These are phyloP conservation scores for Rhamnella rubrinervis DNA, from an alignment of 331 rosid species.

Conservation along the genomic window DNA sequence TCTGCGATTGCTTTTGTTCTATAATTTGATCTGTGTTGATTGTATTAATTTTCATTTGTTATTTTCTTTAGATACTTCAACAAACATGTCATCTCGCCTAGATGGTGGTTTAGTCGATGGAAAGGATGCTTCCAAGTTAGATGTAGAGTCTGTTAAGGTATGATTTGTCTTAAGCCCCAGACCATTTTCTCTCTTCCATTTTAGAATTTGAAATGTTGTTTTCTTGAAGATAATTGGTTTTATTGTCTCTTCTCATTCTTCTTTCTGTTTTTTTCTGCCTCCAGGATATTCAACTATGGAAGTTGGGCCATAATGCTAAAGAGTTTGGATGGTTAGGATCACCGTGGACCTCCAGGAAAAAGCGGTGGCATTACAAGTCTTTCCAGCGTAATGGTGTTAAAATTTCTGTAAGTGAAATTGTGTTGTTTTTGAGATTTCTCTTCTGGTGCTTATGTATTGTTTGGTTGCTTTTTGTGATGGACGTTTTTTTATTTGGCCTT, in stretches of 20 bases:
- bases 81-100: conserved; percentile 11
- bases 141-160: conserved; percentile 52
- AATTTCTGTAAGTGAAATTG: conserved; percentile 56
- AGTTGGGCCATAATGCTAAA: conserved; percentile 23
- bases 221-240: background rate
- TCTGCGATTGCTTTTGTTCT: background rate
- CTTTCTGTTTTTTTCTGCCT: conserved; percentile 14
- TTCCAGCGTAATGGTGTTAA: conserved; percentile 58
- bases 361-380: conserved; percentile 61
- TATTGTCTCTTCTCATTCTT: background rate
- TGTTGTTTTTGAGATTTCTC: background rate
- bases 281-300: conserved; percentile 48
- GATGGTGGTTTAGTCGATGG: conserved; percentile 18
- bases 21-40: background rate
- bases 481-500: background rate
- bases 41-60: background rate
- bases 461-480: background rate
- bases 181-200: too few relatives aligned
- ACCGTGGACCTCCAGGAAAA: conserved; percentile 60
- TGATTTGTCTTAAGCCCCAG: background rate
- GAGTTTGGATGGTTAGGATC: conserved; percentile 72
- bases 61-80: conserved; percentile 33
- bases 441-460: background rate
- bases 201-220: background rate
- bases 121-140: conserved; percentile 27